These are phyloP conservation scores for Drechslerella coelobrocha DNA, from an alignment of 2,329 filamentous ascomycete species.

Conservation along the genomic window DNA sequence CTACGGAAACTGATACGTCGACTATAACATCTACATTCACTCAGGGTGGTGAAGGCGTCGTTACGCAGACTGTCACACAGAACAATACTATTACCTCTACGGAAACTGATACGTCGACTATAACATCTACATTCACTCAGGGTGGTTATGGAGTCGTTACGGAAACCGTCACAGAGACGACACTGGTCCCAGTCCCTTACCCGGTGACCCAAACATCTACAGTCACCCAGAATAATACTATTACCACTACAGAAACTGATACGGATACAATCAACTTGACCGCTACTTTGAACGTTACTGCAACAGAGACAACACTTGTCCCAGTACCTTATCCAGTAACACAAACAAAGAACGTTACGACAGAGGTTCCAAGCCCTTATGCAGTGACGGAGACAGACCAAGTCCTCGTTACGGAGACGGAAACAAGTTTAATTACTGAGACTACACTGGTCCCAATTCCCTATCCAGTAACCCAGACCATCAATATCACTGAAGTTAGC, in stretches of 20 bases:
- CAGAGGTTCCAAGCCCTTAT: background rate
- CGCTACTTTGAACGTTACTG: background rate
- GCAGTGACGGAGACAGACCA: constrained; percentile 14
- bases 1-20: constrained; percentile 8
- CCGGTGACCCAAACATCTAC: constrained; percentile 1
- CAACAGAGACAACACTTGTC: background rate
- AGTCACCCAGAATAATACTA: constrained; percentile 1
- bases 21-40: too few relatives aligned
- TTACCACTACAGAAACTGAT: constrained; percentile 16
- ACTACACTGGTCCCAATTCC: constrained; percentile 37
- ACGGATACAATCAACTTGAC: constrained; percentile 10
- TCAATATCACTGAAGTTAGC: constrained; percentile 29
- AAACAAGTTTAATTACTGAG: constrained; percentile 33
- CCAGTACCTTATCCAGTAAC: background rate
- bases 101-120: constrained; percentile 13
- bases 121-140: background rate
- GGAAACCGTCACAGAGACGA: constrained; percentile 10
- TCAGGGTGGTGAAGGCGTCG: too few relatives aligned
- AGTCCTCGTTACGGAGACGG: constrained; percentile 29
- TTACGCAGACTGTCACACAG: too few relatives aligned
- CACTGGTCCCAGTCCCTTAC: background rate
- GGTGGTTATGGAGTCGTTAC: too few relatives aligned
- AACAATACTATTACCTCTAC: too few relatives aligned
- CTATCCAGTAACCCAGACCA: constrained; percentile 40
- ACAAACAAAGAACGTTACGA: background rate